phyloP scores from a whole-genome alignment of 371 early-diverging fungal species.

The Mucor ambiguus region DNA sequence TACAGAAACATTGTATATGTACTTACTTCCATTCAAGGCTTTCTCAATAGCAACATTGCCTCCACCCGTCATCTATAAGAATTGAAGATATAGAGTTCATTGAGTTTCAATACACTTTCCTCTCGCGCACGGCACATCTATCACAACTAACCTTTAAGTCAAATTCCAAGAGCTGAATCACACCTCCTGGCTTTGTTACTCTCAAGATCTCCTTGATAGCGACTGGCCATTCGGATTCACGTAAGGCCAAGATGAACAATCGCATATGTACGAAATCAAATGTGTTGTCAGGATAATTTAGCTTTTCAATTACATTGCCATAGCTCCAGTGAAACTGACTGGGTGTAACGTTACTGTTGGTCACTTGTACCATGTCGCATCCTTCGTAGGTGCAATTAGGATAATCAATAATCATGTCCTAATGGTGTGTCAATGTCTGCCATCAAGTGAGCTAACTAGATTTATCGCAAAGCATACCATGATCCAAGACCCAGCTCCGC shows the following conservation, averaged over 20 bases:
- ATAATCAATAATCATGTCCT: constrained; percentile 22
- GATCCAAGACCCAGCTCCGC: constrained; percentile 25
- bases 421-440: not conserved
- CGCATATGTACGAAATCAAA: constrained; percentile 28
- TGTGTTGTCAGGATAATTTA: constrained; percentile 21
- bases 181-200: constrained; percentile 23
- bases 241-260: constrained; percentile 16
- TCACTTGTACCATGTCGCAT: constrained; percentile 19
- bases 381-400: constrained; percentile 18
- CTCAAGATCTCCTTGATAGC: constrained; percentile 19
- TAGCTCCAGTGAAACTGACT: constrained; percentile 11
- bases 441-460: not conserved
- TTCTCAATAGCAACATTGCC: not conserved
- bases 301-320: constrained; percentile 21
- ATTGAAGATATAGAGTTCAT: not conserved
- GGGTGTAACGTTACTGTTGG: constrained; percentile 8
- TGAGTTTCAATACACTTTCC: not conserved
- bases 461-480: constrained; percentile 10
- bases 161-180: constrained; percentile 11
- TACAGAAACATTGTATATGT: not conserved
- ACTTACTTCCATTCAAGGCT: constrained; percentile 1
- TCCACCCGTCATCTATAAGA: not conserved
- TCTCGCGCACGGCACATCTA: too few species aligned
- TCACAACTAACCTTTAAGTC: constrained; percentile 9
- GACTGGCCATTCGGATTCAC: constrained; percentile 20